Percentiles rank a stretch among this genome's conserved stretches.
Conservation (phyloP, 2,329 filamentous ascomycete species). For the Penicillium sp. region DNA sequence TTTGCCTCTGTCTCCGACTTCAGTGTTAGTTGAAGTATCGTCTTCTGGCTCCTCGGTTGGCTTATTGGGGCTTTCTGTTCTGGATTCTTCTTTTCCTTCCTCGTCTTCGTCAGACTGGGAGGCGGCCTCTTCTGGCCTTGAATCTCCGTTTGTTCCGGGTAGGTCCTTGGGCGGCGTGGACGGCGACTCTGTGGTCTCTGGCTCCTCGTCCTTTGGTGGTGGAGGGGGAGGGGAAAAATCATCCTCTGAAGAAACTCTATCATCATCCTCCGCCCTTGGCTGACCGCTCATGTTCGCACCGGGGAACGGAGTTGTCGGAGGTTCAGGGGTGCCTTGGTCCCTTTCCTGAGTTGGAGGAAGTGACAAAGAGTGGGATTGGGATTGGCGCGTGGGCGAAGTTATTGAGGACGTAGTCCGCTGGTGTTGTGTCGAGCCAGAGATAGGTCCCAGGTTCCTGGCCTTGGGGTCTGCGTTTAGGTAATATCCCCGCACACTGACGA, state of each 20-base stretch:
- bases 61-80: constrained; percentile 22
- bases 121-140: constrained; percentile 12
- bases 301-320: constrained; percentile 41
- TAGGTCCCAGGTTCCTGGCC: constrained; percentile 55
- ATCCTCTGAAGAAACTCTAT: constrained; percentile 32
- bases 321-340: constrained; percentile 32
- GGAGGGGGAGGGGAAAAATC: constrained; percentile 30
- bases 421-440: constrained; percentile 38
- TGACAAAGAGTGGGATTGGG: constrained; percentile 30
- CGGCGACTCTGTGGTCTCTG: constrained; percentile 17
- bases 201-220: constrained; percentile 36
- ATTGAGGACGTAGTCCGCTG: constrained; percentile 40
- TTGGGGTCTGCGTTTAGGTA: constrained; percentile 86
- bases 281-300: constrained; percentile 35
- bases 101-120: constrained; percentile 18
- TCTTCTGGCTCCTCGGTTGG: constrained; percentile 27
- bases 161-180: background rate
- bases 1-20: constrained; percentile 32
- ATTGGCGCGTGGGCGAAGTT: constrained; percentile 29
- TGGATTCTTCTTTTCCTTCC: constrained; percentile 15
- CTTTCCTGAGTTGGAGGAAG: constrained; percentile 28
- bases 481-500: constrained; percentile 92
- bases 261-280: constrained; percentile 33
- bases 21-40: constrained; percentile 22
- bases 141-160: constrained; percentile 7